Base-by-base conservation (phyloP, 352 stramenopile genomes). In the Saprolegnia diclina region DNA sequence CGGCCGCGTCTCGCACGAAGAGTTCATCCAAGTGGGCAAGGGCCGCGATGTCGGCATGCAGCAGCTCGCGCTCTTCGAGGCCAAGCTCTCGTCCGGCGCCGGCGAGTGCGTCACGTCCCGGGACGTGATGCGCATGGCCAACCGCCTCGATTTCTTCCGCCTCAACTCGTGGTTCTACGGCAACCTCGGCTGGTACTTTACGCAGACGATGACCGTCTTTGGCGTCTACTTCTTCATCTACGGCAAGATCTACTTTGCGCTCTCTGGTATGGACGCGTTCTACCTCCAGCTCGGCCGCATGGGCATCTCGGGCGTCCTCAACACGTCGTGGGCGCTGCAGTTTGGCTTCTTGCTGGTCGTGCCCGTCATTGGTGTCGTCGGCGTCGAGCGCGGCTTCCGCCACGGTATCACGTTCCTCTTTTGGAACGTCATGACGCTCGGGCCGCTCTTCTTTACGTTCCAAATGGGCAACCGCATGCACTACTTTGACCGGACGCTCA, bases 11-110 rank as follows among this genome's bases (percentile, higher is more conserved):
- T 90, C 84, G 0, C 86, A 94, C 71, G 82, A 90, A 76, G 86
- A 94, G 71, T 92, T 91, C 61, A 88, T 92, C 48, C 86, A 94
- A 62, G 83, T 92, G 32, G 97, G 97, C 73, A 99, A 99, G 82
- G 97, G 97, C 73, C 90, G 97, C 77, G 97, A 99, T 90, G 97
- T 99, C n/a, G 97, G 97, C 73, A 98, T 98, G 93, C 97, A 98
- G 75, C 97, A 99, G 75, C 90, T 99, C 52, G 97, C 97, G 75
- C 91, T 98, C 68, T 99, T 99, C 75, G 97, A 99, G 75, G 95
- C 97, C 2, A 99, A 99, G 73, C 71, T 98, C 24, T 97, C 91
- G 70, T 97, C 97, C 77, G 97, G 97, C 78, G 95, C 95, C 42
- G 97, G 91, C 57, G 97, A 99, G 75, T 97, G 98, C 79, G 98